A percentile compares a stretch with the other conserved stretches of the same genome.
phyloP scores from a whole-genome alignment of 2,329 filamentous ascomycete species.

The Annulohypoxylon truncatum region DNA sequence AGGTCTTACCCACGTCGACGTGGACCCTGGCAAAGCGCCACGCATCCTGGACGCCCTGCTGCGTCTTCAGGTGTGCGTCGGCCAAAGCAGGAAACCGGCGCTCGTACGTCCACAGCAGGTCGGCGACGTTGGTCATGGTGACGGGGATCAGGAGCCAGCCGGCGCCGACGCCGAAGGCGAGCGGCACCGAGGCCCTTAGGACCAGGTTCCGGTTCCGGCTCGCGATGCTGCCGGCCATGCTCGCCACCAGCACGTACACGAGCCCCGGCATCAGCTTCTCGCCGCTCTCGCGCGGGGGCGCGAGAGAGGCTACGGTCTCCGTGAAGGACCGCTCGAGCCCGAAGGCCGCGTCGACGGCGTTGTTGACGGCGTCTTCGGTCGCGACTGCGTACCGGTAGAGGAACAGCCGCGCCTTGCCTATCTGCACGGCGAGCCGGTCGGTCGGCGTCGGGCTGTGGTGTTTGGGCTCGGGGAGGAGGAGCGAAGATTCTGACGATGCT shows the following conservation, averaged over 20 bases:
- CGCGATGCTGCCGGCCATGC: conserved; percentile 95
- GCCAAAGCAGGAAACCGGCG: conserved; percentile 85
- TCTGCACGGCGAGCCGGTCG: conserved; percentile 85
- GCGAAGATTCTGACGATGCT: conserved; percentile 37
- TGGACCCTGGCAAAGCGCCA: conserved; percentile 81
- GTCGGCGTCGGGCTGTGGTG: conserved; percentile 78
- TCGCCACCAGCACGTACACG: conserved; percentile 91
- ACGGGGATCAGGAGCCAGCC: conserved; percentile 88
- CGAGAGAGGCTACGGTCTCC: conserved; percentile 86
- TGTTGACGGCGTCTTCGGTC: conserved; percentile 86
- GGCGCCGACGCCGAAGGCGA: conserved; percentile 83
- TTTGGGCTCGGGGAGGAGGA: conserved; percentile 49
- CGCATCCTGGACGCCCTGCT: conserved; percentile 75
- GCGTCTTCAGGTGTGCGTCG: conserved; percentile 80
- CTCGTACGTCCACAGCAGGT: conserved; percentile 93
- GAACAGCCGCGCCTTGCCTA: conserved; percentile 82
- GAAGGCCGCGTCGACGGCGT: conserved; percentile 82
- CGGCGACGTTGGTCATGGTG: conserved; percentile 88
- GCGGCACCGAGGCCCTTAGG: conserved; percentile 79
- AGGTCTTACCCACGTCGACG: conserved; percentile 74
- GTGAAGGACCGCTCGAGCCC: conserved; percentile 91
- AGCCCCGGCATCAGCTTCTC: conserved; percentile 90
- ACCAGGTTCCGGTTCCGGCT: conserved; percentile 88
- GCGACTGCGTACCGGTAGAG: conserved; percentile 79
- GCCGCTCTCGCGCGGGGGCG: conserved; percentile 84